phyloP scores from a whole-genome alignment of 345 rosid species.

The Sonneratia alba region DNA sequence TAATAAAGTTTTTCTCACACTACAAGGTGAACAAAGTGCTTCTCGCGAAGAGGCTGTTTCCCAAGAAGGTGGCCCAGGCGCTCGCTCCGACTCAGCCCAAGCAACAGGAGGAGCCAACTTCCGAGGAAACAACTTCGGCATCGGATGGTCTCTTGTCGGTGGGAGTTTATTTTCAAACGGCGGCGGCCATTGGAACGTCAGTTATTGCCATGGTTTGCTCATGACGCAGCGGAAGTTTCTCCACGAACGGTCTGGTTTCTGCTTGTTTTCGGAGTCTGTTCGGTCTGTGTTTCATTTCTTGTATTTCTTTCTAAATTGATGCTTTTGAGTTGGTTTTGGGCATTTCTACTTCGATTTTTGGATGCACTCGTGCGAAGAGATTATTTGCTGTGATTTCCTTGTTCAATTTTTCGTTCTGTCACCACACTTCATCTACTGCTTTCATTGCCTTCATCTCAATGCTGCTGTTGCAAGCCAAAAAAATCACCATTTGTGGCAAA shows the following conservation, averaged over 20 bases:
- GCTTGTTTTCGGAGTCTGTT: not conserved
- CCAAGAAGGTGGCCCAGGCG: slow-evolving; percentile 13
- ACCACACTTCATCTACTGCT: not conserved
- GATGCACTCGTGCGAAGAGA: not conserved
- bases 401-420: not conserved
- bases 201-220: not conserved
- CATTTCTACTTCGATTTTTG: not conserved
- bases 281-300: not conserved
- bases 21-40: slow-evolving; percentile 18
- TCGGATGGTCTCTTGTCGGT: not conserved
- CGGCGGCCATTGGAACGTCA: not conserved
- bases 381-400: not conserved
- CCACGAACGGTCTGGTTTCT: not conserved
- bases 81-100: slow-evolving; percentile 5
- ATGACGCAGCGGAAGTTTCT: not conserved
- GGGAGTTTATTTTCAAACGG: not conserved
- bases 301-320: not conserved
- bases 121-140: not conserved
- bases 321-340: not conserved
- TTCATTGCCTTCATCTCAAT: too few species aligned
- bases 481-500: too few species aligned
- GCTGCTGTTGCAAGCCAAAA: too few species aligned
- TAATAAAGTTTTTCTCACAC: not conserved
- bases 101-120: slow-evolving; percentile 1
- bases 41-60: slow-evolving; percentile 21